Evolutionary conservation across 2,329 filamentous ascomycete species (phyloP), one percentile per base, ranked within the genome.

Genomic region (Aspergillus quadricinctus): DNA sequence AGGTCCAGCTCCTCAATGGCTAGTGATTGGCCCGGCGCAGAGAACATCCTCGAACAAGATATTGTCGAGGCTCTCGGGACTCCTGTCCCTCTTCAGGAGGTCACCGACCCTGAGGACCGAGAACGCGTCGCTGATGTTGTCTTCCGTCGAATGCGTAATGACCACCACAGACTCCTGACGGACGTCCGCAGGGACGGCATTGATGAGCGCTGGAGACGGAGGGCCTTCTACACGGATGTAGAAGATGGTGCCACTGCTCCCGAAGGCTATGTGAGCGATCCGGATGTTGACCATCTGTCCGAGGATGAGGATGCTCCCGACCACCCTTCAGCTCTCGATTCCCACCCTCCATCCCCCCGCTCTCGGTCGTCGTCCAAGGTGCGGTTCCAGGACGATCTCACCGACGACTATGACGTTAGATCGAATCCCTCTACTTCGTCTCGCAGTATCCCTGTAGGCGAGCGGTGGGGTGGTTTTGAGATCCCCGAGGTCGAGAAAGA

Each of bases 151-250:
- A 70, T 76, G 58, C 72, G 72, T 52, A 68, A 69, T 29, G 72
- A 75, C 53, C 69, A 72, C n/a, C 68, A 69, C 49, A 67, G 72
- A 59, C 68, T 65, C 25, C 65, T 72, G 17, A 70, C 77, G 54
- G 67, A 74, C 27, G 64, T 72, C 45, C 67, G 77, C 52, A 66
- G 70, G 60, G 60, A 72, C 60, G 71, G 72, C 60, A 77, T 90
- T 37, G 81, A 88, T 64, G 84, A 92, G 53, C 81, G 90, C 50
- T 94, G 90, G 90, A 83, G 83, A 65, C 82, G 88, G 57, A 81
- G 90, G 48, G 84, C 87, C 41, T 95, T 94, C 65, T 95, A 94
- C 66, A 82, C 91, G 0, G 90, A 95, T 56, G 88, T 92, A 71
- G 91, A 95, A 75, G 90, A 95, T 71, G 90, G 90, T 2, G 82